These are phyloP conservation scores for Amorphotheca resinae DNA, from an alignment of 495 filamentous ascomycete genomes.

Conservation along the genomic window DNA sequence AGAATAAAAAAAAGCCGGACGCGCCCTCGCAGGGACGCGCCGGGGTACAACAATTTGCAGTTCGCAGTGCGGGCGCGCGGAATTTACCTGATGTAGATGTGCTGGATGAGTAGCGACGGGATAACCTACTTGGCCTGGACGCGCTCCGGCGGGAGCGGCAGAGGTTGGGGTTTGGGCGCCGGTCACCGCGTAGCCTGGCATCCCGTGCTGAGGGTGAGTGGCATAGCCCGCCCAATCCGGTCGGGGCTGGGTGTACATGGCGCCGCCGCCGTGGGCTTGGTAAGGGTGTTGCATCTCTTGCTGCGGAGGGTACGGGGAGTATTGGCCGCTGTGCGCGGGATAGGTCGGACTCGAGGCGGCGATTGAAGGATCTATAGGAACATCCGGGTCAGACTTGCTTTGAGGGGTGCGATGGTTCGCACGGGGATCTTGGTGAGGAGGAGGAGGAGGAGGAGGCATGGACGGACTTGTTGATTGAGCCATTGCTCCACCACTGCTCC, in stretches of 20 bases:
- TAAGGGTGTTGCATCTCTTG: conserved; percentile 74
- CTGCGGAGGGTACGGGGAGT: conserved; percentile 78
- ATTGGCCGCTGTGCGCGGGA: conserved; percentile 48
- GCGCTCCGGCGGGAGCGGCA: conserved; percentile 39
- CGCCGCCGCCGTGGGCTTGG: conserved; percentile 36
- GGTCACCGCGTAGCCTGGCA: conserved; percentile 50
- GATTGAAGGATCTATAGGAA: conserved; percentile 98
- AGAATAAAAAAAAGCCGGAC: not conserved
- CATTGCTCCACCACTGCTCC: conserved; percentile 82
- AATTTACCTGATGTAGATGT: not conserved
- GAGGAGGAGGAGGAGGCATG: conserved; percentile 33
- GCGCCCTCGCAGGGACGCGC: not conserved
- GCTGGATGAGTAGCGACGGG: not conserved
- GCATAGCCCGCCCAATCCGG: conserved; percentile 74
- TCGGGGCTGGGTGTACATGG: conserved; percentile 55
- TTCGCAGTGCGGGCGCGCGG: not conserved
- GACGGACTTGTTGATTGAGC: conserved; percentile 97
- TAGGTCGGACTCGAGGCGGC: conserved; percentile 87
- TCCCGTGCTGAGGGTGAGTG: conserved; percentile 44
- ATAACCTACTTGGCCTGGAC: conserved; percentile 57
- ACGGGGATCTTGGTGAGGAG: conserved; percentile 57
- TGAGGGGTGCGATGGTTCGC: conserved; percentile 56
- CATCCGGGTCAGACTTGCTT: conserved; percentile 84
- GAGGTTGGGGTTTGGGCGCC: conserved; percentile 45
- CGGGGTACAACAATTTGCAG: not conserved